Evolutionary conservation across 2,329 filamentous ascomycete genomes (phyloP), one percentile per base, ranked within the genome.

Genomic region (Didymella sp.): DNA sequence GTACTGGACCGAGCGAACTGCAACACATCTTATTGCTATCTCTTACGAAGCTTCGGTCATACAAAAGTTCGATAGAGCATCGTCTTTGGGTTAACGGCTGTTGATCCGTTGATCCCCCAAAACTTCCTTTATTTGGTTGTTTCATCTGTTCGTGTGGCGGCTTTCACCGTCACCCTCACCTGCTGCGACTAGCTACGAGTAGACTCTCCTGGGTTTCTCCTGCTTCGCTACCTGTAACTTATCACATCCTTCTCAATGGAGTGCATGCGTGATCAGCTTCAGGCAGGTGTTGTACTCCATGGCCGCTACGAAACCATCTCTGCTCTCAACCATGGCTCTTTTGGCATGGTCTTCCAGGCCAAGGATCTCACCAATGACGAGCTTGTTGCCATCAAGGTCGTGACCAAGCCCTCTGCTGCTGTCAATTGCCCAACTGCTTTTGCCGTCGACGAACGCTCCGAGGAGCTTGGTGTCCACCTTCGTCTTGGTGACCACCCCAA

Each of bases 271-370:
- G 87, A 92, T 79, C 85, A 87, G 73, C 95, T 96, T 80, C 82
- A 87, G 73, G 83, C 87, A 78, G 91, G 90, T 77, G 86, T 90
- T 78, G 80, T 96, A 74, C 87, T 96, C 74, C 88, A 91, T 75
- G 92, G 91, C 77, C 93, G 95, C 67, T 99, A 95, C 78, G 84
- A 90, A 79, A 96, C 93, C 54, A 84, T 97, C 73, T 91, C 93
- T 67, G 93, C 95, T 56, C 89, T 99, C 80, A 99, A 99, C 76
- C 92, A 97, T 84, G 95, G 95, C 69, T 98, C 95, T 53, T 99
- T 98, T 74, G 95, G 95, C 74, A 96, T 98, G 91, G 95, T 99
- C 70, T 97, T 97, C 79, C 88, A 92, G 79, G 95, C 94, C 58
- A 89, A 85, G 75, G 92, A 99, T 76, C 82, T 88, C 64, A 76